Evolutionary conservation across 306 rosid genomes (phyloP).

Genomic region (Cicer arietinum): DNA sequence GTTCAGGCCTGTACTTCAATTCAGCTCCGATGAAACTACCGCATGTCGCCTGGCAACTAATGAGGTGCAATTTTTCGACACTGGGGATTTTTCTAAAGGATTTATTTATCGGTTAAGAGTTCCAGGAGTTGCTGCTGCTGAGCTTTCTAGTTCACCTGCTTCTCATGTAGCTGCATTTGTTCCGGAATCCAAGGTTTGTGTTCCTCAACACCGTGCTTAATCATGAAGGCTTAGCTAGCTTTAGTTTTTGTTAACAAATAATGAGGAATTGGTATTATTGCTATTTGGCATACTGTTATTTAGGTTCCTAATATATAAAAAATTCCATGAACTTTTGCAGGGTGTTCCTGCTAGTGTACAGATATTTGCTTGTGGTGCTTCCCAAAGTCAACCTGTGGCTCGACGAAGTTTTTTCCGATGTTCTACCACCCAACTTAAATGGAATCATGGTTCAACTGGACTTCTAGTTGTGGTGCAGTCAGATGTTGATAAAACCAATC

Average conservation of each 20-base stretch:
- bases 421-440: slow-evolving; percentile 76
- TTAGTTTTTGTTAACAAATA: slow-evolving; percentile 4
- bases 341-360: slow-evolving; percentile 94
- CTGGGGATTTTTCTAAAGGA: slow-evolving; percentile 76
- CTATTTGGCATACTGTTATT: slow-evolving; percentile 28
- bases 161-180: slow-evolving; percentile 89
- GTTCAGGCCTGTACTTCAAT: slow-evolving; percentile 82
- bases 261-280: slow-evolving; percentile 32
- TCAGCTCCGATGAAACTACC: slow-evolving; percentile 78
- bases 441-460: slow-evolving; percentile 91
- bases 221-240: slow-evolving; percentile 15
- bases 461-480: slow-evolving; percentile 85
- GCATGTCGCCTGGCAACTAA: slow-evolving; percentile 84
- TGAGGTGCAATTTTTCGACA: slow-evolving; percentile 85
- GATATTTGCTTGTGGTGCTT: slow-evolving; percentile 67
- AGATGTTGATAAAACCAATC: slow-evolving; percentile 96
- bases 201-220: slow-evolving; percentile 16
- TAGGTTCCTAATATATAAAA: slow-evolving; percentile 15
- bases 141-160: slow-evolving; percentile 83
- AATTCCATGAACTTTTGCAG: slow-evolving; percentile 49
- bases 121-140: slow-evolving; percentile 75
- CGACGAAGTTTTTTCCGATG: slow-evolving; percentile 89
- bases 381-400: slow-evolving; percentile 73
- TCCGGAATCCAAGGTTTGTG: slow-evolving; percentile 84
- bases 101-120: slow-evolving; percentile 64